phyloP scores from a whole-genome alignment of 352 stramenopile genomes.

The Nothophytophthora sp. region DNA sequence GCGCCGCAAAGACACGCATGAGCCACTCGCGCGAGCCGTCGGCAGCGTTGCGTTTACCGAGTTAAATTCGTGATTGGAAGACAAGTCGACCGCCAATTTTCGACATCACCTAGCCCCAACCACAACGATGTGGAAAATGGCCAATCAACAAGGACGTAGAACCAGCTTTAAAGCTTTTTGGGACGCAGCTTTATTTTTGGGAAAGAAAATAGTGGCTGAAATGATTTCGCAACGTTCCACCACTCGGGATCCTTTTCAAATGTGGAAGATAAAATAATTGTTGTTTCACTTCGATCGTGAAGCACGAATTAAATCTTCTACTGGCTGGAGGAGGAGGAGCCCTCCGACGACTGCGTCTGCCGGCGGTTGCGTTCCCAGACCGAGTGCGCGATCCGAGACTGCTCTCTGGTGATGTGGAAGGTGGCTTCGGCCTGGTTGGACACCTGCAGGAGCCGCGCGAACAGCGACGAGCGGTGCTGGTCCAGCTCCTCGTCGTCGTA shows the following conservation, averaged over 20 bases:
- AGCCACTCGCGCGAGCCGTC: too few relatives aligned
- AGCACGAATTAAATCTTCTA: too few relatives aligned
- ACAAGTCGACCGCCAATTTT: too few relatives aligned
- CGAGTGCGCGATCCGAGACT: constrained; percentile 31
- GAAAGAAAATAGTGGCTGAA: constrained; percentile 1
- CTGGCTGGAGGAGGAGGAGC: constrained; percentile 21
- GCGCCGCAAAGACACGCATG: constrained; percentile 27
- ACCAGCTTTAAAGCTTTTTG: neutral
- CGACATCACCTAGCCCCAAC: too few relatives aligned
- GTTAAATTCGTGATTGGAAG: too few relatives aligned
- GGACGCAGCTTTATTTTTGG: neutral
- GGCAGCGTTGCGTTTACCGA: too few relatives aligned
- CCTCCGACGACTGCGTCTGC: constrained; percentile 4
- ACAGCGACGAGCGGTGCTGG: constrained; percentile 34
- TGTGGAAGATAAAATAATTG: constrained; percentile 1
- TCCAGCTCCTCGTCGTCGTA: constrained; percentile 26
- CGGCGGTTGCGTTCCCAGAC: constrained; percentile 28
- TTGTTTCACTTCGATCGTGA: too few relatives aligned
- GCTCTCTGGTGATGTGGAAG: constrained; percentile 36
- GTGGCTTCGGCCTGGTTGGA: constrained; percentile 45
- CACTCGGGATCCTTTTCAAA: too few relatives aligned
- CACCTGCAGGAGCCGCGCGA: constrained; percentile 40
- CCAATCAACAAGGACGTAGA: too few relatives aligned
- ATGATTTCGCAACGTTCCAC: neutral
- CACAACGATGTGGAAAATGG: too few relatives aligned